phyloP scores from a whole-genome alignment of 2,329 filamentous ascomycete genomes.

The Penicillium sp. region DNA sequence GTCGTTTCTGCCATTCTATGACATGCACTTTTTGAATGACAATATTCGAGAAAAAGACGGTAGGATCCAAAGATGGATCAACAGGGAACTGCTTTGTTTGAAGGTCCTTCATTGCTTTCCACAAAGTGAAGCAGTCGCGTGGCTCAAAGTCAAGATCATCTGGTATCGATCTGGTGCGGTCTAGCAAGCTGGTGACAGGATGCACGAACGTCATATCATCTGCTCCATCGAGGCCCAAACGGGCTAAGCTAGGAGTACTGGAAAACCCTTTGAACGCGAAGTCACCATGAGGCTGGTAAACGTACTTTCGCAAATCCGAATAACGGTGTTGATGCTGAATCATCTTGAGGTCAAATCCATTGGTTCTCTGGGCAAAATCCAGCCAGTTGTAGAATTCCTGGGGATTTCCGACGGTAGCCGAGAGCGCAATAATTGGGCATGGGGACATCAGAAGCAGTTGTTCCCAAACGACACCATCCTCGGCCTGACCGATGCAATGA shows the following conservation, averaged over 20 bases:
- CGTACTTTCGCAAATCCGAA: conserved; percentile 74
- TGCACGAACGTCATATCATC: conserved; percentile 62
- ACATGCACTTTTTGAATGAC: conserved; percentile 64
- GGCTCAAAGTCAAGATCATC: conserved; percentile 69
- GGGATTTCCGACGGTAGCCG: conserved; percentile 76
- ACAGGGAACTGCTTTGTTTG: conserved; percentile 55
- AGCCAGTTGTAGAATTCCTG: conserved; percentile 70
- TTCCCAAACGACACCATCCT: conserved; percentile 77
- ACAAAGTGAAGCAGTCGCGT: conserved; percentile 67
- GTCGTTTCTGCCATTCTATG: conserved; percentile 60
- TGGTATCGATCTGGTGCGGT: conserved; percentile 62
- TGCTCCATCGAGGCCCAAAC: conserved; percentile 50
- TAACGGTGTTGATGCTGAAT: conserved; percentile 69
- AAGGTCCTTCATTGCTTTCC: conserved; percentile 61
- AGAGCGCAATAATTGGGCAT: conserved; percentile 76
- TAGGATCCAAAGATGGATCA: conserved; percentile 23
- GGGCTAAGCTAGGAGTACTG: conserved; percentile 15
- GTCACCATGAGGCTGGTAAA: conserved; percentile 56
- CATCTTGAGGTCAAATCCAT: conserved; percentile 65
- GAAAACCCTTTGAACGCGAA: conserved; percentile 57
- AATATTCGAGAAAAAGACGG: conserved; percentile 47
- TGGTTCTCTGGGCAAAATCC: conserved; percentile 60
- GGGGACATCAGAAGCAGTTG: conserved; percentile 71
- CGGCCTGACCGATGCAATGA: conserved; percentile 73
- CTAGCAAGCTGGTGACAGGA: conserved; percentile 63